Percentiles rank a stretch among this genome's conserved stretches.
These are phyloP conservation scores for Letharia lupina DNA, from an alignment of 495 filamentous ascomycete genomes.

Conservation along the genomic window DNA sequence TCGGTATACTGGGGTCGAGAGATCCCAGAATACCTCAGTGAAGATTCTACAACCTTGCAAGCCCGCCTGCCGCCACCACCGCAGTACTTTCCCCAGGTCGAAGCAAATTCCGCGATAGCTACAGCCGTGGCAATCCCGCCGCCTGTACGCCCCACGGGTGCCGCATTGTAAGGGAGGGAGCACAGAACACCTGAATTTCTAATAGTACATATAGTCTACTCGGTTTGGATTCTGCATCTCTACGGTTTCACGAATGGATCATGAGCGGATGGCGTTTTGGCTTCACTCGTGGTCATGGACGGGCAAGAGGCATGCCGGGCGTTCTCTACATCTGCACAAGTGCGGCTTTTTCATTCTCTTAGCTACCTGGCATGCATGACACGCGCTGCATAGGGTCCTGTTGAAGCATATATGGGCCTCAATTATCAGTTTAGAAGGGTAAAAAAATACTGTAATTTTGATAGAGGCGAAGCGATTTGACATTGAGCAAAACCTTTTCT, in stretches of 20 bases:
- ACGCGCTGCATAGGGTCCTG: background rate
- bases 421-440: background rate
- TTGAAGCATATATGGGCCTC: background rate
- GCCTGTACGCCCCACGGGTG: slow-evolving; percentile 13
- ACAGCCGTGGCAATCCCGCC: slow-evolving; percentile 2
- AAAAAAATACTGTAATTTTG: background rate
- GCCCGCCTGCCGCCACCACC: slow-evolving; percentile 12
- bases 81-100: slow-evolving; percentile 8
- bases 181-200: background rate
- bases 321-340: background rate
- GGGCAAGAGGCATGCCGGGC: background rate
- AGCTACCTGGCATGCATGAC: slow-evolving; percentile 1
- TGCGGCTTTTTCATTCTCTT: background rate
- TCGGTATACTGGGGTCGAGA: slow-evolving; percentile 12
- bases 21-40: slow-evolving; percentile 3
- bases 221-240: background rate
- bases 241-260: background rate
- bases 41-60: slow-evolving; percentile 4
- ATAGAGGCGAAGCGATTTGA: background rate
- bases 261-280: slow-evolving; percentile 3
- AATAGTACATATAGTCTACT: background rate
- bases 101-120: slow-evolving; percentile 3
- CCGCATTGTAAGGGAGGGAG: slow-evolving; percentile 12
- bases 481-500: background rate
- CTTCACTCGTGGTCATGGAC: background rate